phyloP scores from a whole-genome alignment of 140 eudicot genomes.

The Anethum foeniculum region DNA sequence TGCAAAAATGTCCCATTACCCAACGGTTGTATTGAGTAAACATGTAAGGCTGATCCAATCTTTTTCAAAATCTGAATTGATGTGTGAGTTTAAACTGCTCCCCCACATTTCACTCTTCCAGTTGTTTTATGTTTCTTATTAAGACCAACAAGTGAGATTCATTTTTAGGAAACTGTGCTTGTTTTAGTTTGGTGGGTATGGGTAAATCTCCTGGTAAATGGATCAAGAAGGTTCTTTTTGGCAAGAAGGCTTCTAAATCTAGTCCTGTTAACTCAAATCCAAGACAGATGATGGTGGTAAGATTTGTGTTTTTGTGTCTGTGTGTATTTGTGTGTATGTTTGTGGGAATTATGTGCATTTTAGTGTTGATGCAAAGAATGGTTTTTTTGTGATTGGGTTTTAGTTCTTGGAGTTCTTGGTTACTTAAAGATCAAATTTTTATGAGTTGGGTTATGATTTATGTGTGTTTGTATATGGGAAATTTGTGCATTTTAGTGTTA shows the following conservation, averaged over 20 bases:
- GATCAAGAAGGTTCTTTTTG: slow-evolving; percentile 46
- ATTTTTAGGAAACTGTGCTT: not conserved
- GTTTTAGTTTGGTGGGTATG: slow-evolving; percentile 24
- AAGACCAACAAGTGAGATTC: not conserved
- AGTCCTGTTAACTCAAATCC: slow-evolving; percentile 14
- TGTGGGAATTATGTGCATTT: not conserved
- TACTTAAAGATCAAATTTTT: not conserved
- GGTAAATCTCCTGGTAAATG: slow-evolving; percentile 82
- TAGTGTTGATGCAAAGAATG: not conserved
- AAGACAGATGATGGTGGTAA: slow-evolving; percentile 19
- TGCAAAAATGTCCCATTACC: not conserved
- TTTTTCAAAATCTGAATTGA: not conserved
- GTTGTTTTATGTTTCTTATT: not conserved
- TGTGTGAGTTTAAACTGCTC: not conserved
- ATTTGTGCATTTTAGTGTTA: not conserved
- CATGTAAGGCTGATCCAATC: not conserved
- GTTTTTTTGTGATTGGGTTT: not conserved
- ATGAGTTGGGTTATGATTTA: not conserved
- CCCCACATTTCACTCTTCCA: not conserved
- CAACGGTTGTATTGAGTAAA: not conserved
- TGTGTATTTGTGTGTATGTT: not conserved
- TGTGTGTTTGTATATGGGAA: not conserved
- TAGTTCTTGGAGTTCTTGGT: not conserved
- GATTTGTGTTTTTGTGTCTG: not conserved
- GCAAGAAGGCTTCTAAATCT: slow-evolving; percentile 46